These are phyloP conservation scores for Claviceps arundinis DNA, from an alignment of 2,329 filamentous ascomycete genomes.

Conservation along the genomic window DNA sequence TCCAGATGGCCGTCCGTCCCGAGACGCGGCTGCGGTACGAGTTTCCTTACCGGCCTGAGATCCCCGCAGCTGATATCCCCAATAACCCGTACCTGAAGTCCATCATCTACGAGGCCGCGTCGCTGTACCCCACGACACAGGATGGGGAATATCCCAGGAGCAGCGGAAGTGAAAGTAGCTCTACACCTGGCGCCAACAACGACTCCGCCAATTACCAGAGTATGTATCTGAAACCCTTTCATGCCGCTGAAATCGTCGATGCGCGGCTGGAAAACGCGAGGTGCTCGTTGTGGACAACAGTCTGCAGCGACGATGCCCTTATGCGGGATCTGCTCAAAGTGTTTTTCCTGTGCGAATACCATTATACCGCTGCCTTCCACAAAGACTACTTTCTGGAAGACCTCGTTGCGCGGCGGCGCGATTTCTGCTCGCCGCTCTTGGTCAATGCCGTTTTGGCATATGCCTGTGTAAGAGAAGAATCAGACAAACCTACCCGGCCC, in stretches of 20 bases:
- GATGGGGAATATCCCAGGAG: not conserved
- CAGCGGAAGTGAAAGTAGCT: not conserved
- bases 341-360: slow-evolving; percentile 22
- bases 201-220: slow-evolving; percentile 7
- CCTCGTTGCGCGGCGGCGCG: slow-evolving; percentile 15
- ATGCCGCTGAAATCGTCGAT: slow-evolving; percentile 21
- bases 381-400: slow-evolving; percentile 28
- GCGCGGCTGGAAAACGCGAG: slow-evolving; percentile 16
- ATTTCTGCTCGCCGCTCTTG: slow-evolving; percentile 26
- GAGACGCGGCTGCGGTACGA: slow-evolving; percentile 26
- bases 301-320: slow-evolving; percentile 21
- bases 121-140: slow-evolving; percentile 2
- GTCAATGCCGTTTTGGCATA: slow-evolving; percentile 25
- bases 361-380: slow-evolving; percentile 22
- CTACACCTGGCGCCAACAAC: not conserved
- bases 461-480: slow-evolving; percentile 17
- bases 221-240: slow-evolving; percentile 23
- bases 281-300: slow-evolving; percentile 23
- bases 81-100: slow-evolving; percentile 16
- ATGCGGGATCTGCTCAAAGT: slow-evolving; percentile 18
- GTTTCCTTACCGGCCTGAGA: slow-evolving; percentile 20
- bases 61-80: slow-evolving; percentile 8
- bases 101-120: slow-evolving; percentile 14
- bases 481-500: too few species aligned
- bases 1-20: slow-evolving; percentile 24